A percentile compares a stretch with the other conserved stretches of the same genome.
These are phyloP conservation scores for Aureobasidium vineae DNA, from an alignment of 2,329 filamentous ascomycete species.

Conservation along the genomic window DNA sequence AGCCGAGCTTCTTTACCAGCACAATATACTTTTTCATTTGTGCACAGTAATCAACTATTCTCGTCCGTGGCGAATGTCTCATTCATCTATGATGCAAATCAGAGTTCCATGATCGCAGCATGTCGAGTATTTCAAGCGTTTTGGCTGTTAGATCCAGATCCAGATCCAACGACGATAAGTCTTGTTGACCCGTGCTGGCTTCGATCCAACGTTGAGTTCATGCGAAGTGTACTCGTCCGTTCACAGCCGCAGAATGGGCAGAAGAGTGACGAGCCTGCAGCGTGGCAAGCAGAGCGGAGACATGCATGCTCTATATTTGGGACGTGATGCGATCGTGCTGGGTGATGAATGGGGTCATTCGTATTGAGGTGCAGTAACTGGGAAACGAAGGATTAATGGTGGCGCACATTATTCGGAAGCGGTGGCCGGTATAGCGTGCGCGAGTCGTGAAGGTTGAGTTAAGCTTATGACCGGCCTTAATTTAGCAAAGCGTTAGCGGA, in stretches of 20 bases:
- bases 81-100: conserved; percentile 4
- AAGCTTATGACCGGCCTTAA: conserved; percentile 18
- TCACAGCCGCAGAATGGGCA: background rate
- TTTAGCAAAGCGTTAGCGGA: conserved; percentile 15
- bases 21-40: background rate
- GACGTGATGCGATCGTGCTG: background rate
- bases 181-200: conserved; percentile 1
- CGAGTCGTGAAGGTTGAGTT: conserved; percentile 11
- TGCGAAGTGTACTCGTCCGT: background rate
- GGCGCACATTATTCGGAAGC: background rate
- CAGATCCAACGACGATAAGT: background rate
- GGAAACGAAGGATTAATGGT: background rate
- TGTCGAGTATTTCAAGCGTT: background rate
- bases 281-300: background rate
- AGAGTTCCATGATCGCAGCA: conserved; percentile 3
- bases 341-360: background rate
- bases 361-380: background rate
- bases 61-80: conserved; percentile 6
- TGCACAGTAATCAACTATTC: background rate
- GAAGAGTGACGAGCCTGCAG: background rate
- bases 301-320: conserved; percentile 5
- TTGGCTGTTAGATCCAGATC: conserved; percentile 1
- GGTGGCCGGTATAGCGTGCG: background rate
- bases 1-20: background rate
- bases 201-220: background rate